A percentile compares a stretch with the other conserved stretches of the same genome.
Conservation (phyloP, 148 eudicot genomes). For the Mesembryanthemum crystallinum region DNA sequence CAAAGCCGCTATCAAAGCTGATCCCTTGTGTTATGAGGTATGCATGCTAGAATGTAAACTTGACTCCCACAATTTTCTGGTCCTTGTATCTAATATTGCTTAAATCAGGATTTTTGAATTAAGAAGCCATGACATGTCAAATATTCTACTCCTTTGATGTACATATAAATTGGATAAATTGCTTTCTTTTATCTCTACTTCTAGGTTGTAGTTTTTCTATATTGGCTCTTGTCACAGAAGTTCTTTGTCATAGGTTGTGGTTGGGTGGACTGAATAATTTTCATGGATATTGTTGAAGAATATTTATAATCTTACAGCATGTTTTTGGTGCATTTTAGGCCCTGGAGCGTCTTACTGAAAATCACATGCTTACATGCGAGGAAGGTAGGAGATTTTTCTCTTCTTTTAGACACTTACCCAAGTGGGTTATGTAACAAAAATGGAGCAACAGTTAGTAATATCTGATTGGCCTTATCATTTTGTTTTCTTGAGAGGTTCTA, state of each 20-base stretch:
- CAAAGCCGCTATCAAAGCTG: slow-evolving; percentile 90
- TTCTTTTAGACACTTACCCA: background rate
- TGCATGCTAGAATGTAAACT: slow-evolving; percentile 12
- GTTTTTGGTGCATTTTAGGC: slow-evolving; percentile 46
- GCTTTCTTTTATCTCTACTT: background rate
- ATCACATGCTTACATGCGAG: slow-evolving; percentile 92
- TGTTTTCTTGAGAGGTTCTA: background rate
- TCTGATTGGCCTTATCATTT: background rate
- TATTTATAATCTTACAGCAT: slow-evolving; percentile 13
- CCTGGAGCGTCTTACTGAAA: slow-evolving; percentile 87
- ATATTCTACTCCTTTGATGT: background rate
- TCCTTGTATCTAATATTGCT: background rate
- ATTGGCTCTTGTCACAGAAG: background rate
- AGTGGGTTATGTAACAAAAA: background rate
- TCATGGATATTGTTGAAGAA: background rate
- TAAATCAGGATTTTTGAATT: background rate
- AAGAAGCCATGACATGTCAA: background rate
- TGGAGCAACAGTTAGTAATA: background rate
- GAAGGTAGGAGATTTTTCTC: slow-evolving; percentile 55
- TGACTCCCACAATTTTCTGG: background rate
- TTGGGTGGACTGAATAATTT: background rate
- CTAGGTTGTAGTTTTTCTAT: background rate
- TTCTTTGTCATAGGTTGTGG: background rate
- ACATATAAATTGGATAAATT: background rate
- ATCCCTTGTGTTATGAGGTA: slow-evolving; percentile 98